These are phyloP conservation scores for Fusarium acutatum DNA, from an alignment of 2,329 filamentous ascomycete genomes.

Conservation along the genomic window DNA sequence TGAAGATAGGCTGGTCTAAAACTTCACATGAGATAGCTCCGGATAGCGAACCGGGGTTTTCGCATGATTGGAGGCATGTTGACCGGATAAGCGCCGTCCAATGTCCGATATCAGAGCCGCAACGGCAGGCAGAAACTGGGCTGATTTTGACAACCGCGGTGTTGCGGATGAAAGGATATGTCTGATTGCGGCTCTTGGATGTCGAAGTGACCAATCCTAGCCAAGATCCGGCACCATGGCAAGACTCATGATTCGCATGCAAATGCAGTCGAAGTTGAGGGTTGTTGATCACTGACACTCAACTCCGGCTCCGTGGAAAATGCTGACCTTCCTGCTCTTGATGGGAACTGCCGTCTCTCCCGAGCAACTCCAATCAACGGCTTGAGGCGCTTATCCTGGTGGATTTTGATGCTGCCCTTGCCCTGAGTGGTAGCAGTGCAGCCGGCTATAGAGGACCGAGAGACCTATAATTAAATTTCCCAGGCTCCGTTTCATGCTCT, in stretches of 20 bases:
- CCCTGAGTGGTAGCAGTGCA: constrained; percentile 1
- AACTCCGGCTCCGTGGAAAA: constrained; percentile 3
- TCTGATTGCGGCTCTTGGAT: constrained; percentile 11
- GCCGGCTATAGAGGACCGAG: neutral
- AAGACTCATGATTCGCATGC: neutral
- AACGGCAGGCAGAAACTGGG: neutral
- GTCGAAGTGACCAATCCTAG: constrained; percentile 10
- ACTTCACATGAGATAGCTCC: constrained; percentile 1
- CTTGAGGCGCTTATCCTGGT: constrained; percentile 24
- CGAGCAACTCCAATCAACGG: constrained; percentile 20
- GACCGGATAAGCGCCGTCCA: constrained; percentile 9
- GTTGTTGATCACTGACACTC: neutral
- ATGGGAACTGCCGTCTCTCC: constrained; percentile 30
- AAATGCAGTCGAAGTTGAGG: neutral
- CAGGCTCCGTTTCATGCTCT: constrained; percentile 29
- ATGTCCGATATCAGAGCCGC: constrained; percentile 10
- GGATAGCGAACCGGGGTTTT: constrained; percentile 5
- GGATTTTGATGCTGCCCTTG: constrained; percentile 26
- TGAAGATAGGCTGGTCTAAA: neutral
- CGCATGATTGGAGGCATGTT: neutral
- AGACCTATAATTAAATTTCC: constrained; percentile 38
- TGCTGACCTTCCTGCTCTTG: constrained; percentile 6
- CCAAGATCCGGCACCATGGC: neutral
- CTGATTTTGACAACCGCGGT: constrained; percentile 2
- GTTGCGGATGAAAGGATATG: constrained; percentile 25